Conservation (phyloP, 2,329 filamentous ascomycete species). For the Fusarium sulawesiense region DNA sequence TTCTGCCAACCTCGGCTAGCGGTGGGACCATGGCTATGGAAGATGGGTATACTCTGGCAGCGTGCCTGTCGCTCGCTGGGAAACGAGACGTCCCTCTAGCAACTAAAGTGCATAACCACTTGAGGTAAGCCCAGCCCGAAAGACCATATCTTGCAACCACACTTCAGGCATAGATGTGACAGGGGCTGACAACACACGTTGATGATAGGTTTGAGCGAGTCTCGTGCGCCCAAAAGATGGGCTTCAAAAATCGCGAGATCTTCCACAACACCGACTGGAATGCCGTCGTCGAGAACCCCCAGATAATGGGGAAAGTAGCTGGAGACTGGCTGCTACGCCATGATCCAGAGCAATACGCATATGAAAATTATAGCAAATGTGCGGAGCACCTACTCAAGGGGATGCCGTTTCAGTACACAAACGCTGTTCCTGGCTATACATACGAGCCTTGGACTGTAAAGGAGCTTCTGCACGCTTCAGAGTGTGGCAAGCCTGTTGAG, state of each 20-base stretch:
- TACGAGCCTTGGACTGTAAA: background rate
- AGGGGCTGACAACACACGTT: background rate
- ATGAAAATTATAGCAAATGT: background rate
- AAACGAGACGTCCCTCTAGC: background rate
- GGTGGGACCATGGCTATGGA: constrained; percentile 58
- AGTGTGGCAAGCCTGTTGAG: too few relatives aligned
- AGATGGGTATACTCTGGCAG: constrained; percentile 53
- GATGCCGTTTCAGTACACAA: background rate
- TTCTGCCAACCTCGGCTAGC: constrained; percentile 56
- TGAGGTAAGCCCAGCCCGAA: background rate
- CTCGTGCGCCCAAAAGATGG: background rate
- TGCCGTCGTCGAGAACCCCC: too few relatives aligned
- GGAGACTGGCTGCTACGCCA: background rate
- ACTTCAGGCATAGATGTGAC: background rate
- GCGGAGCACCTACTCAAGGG: background rate
- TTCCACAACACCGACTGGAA: background rate
- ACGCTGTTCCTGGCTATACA: background rate
- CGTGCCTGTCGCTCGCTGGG: constrained; percentile 25
- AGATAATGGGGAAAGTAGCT: too few relatives aligned
- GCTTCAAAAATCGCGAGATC: background rate
- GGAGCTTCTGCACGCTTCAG: background rate
- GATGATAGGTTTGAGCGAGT: background rate
- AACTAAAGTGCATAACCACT: background rate
- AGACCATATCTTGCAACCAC: too few relatives aligned
- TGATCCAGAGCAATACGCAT: background rate